phyloP scores from a whole-genome alignment of 2,329 filamentous ascomycete genomes.

The Colletotrichum tamarilloi region DNA sequence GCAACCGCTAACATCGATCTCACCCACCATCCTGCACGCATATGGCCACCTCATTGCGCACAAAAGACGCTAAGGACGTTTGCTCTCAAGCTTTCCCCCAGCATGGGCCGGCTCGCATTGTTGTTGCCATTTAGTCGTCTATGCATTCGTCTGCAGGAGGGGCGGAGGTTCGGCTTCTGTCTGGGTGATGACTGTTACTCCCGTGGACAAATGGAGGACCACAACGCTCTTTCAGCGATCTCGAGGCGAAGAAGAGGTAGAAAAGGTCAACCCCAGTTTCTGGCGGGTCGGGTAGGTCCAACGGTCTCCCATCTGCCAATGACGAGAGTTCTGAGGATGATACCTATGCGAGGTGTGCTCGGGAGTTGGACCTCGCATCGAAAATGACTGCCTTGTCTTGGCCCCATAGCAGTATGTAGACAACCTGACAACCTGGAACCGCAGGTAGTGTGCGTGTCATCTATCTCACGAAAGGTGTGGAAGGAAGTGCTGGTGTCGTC shows the following conservation, averaged over 20 bases:
- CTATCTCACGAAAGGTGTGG: not conserved
- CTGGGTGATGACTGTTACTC: slow-evolving; percentile 12
- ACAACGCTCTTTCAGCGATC: not conserved
- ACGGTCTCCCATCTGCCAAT: not conserved
- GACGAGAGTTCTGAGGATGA: not conserved
- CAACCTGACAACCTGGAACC: not conserved
- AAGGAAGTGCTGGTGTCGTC: not conserved
- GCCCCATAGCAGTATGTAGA: not conserved
- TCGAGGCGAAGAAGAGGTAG: not conserved
- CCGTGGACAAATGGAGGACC: not conserved
- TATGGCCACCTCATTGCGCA: not conserved
- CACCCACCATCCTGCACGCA: not conserved
- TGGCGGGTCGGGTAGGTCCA: not conserved
- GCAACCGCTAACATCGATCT: not conserved
- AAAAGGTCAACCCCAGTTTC: not conserved
- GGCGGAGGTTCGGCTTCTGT: slow-evolving; percentile 10
- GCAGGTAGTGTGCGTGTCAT: slow-evolving; percentile 21
- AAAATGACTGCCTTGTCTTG: not conserved
- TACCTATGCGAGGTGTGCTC: not conserved
- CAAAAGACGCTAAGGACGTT: not conserved
- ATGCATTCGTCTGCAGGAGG: slow-evolving; percentile 6
- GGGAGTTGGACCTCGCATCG: not conserved
- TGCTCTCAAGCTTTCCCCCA: slow-evolving; percentile 6
- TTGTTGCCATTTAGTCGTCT: not conserved
- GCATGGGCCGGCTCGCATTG: not conserved